Evolutionary conservation across 352 stramenopile species (phyloP).

Genomic region (Globisporangium barbulae): DNA sequence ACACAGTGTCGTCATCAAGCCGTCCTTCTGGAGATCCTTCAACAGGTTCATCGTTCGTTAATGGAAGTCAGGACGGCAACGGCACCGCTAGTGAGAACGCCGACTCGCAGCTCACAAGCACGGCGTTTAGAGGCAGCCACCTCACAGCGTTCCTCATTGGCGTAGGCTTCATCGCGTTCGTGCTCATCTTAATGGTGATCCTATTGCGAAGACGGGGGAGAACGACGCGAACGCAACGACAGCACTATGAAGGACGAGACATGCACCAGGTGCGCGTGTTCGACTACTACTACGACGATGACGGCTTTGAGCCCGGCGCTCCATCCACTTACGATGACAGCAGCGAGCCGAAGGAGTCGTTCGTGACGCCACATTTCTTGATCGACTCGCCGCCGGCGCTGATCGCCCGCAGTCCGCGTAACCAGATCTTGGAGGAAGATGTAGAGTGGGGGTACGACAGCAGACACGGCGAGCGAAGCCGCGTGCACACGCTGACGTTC

Average conservation of each 20-base stretch:
- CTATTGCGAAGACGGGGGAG: background rate
- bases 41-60: background rate
- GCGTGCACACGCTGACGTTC: background rate
- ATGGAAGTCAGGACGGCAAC: background rate
- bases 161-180: background rate
- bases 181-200: background rate
- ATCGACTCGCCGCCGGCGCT: conserved; percentile 9
- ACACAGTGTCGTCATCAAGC: background rate
- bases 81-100: background rate
- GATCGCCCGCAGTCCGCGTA: background rate
- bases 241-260: background rate
- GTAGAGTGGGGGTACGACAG: background rate
- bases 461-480: background rate
- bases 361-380: conserved; percentile 12
- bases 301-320: background rate
- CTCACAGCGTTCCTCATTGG: background rate
- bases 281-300: background rate
- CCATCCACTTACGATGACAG: background rate
- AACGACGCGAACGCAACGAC: background rate
- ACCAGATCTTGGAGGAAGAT: background rate
- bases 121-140: background rate
- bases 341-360: conserved; percentile 4
- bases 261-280: background rate
- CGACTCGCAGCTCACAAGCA: background rate
- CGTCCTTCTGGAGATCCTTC: background rate